Conservation (phyloP, 495 filamentous ascomycete species). For the Hypoxylon subgilvum region DNA sequence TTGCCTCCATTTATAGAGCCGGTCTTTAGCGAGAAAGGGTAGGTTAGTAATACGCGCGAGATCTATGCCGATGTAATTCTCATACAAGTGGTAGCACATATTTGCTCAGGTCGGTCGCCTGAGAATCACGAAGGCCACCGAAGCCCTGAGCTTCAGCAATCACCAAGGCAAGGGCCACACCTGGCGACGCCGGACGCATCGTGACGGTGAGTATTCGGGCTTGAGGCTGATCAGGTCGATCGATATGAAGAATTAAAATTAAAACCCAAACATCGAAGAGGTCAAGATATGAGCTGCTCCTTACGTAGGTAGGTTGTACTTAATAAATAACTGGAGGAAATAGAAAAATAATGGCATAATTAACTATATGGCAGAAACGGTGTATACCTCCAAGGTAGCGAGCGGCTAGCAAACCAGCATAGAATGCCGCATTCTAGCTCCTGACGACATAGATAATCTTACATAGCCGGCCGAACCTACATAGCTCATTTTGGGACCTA, state of each 20-base stretch:
- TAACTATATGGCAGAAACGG: conserved; percentile 1
- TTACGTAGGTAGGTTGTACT: conserved; percentile 1
- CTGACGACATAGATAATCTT: conserved; percentile 20
- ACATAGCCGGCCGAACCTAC: conserved; percentile 11
- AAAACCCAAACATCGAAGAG: conserved; percentile 11
- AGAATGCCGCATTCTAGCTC: conserved; percentile 7
- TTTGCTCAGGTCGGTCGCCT: conserved; percentile 20
- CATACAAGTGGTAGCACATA: conserved; percentile 32
- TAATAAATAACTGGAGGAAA: conserved; percentile 5
- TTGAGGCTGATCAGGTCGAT: conserved; percentile 13
- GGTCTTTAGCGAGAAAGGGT: conserved; percentile 34
- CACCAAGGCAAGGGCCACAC: conserved; percentile 14
- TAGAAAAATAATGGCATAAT: conserved; percentile 1
- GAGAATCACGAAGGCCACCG: too few relatives aligned
- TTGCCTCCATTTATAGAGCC: conserved; percentile 63
- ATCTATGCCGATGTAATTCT: not conserved
- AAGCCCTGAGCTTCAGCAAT: conserved; percentile 7
- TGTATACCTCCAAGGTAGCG: not conserved
- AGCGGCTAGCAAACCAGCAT: conserved; percentile 11
- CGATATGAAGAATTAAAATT: conserved; percentile 6
- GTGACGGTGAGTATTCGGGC: conserved; percentile 8
- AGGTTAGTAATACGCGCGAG: not conserved
- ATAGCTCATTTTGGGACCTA: conserved; percentile 35
- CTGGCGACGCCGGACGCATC: conserved; percentile 25
- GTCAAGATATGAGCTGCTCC: not conserved